Evolutionary conservation across 1,139 yeast species (phyloP).

Genomic region (Sugiyamaella xylanicola): DNA sequence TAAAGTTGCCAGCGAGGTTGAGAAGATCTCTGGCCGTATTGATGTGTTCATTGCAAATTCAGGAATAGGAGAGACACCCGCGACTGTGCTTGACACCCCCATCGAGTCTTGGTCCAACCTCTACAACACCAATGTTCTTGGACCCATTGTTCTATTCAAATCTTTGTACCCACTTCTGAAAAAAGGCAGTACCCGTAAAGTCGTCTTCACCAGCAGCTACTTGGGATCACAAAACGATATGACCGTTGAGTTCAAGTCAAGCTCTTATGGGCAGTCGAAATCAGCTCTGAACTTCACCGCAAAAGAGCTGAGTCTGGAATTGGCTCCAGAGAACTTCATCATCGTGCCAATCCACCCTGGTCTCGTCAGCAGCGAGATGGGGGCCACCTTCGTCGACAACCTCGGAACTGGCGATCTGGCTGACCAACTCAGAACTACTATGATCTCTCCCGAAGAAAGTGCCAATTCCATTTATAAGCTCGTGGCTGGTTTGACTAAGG

Average conservation of each 20-base stretch:
- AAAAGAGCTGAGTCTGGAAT: slow-evolving; percentile 34
- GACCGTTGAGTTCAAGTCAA: background rate
- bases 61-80: slow-evolving; percentile 12
- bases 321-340: slow-evolving; percentile 33
- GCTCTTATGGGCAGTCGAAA: slow-evolving; percentile 40
- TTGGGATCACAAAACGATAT: background rate
- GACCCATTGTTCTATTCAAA: slow-evolving; percentile 40
- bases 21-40: slow-evolving; percentile 8
- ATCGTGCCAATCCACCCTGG: slow-evolving; percentile 43
- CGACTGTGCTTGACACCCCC: slow-evolving; percentile 11
- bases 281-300: slow-evolving; percentile 42
- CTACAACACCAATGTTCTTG: slow-evolving; percentile 38
- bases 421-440: background rate
- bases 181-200: background rate
- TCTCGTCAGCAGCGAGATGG: slow-evolving; percentile 40
- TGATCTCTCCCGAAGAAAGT: slow-evolving; percentile 14
- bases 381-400: slow-evolving; percentile 7
- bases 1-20: slow-evolving; percentile 11
- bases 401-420: background rate
- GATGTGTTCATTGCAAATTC: slow-evolving; percentile 21
- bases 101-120: slow-evolving; percentile 8
- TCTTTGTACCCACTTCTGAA: slow-evolving; percentile 20
- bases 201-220: background rate
- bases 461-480: slow-evolving; percentile 20
- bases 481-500: slow-evolving; percentile 13